Evolutionary conservation across 495 filamentous ascomycete species (phyloP).

Genomic region (Hyaloscypha bicolor): DNA sequence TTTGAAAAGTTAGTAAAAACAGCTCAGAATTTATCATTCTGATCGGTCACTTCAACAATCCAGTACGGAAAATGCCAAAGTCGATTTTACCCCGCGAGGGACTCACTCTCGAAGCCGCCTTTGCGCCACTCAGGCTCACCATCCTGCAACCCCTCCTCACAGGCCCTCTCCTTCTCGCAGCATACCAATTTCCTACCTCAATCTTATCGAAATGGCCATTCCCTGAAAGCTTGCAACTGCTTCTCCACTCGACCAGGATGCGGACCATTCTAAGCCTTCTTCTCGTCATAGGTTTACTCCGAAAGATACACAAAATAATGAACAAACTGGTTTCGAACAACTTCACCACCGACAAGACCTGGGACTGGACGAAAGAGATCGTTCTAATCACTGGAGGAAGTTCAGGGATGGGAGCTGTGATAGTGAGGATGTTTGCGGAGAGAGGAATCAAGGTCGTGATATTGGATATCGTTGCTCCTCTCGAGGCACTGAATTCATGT

Average conservation of each 20-base stretch:
- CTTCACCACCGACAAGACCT: slow-evolving; percentile 30
- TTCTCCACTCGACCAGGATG: slow-evolving; percentile 41
- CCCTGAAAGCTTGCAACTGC: too few species aligned
- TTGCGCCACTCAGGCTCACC: not conserved
- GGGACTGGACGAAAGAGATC: slow-evolving; percentile 68
- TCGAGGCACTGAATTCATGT: too few species aligned
- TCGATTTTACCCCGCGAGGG: slow-evolving; percentile 5
- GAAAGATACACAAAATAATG: slow-evolving; percentile 37
- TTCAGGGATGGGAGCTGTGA: slow-evolving; percentile 41
- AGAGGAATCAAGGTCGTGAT: slow-evolving; percentile 53
- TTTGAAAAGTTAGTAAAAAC: too few species aligned
- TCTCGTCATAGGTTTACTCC: not conserved
- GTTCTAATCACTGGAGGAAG: slow-evolving; percentile 31
- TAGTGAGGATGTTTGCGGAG: slow-evolving; percentile 59
- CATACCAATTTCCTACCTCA: too few species aligned
- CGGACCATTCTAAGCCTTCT: slow-evolving; percentile 25
- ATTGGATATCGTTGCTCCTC: slow-evolving; percentile 35
- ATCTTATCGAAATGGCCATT: too few species aligned
- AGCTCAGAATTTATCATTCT: too few species aligned
- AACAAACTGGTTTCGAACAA: slow-evolving; percentile 38
- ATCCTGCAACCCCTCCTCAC: slow-evolving; percentile 4
- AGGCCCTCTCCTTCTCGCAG: slow-evolving; percentile 34
- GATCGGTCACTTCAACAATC: too few species aligned
- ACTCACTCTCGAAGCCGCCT: slow-evolving; percentile 10
- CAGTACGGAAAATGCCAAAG: not conserved